Evolutionary conservation across 2,329 filamentous ascomycete species (phyloP), one percentile per base, ranked within the genome.

Genomic region (Chaetomium globosum): DNA sequence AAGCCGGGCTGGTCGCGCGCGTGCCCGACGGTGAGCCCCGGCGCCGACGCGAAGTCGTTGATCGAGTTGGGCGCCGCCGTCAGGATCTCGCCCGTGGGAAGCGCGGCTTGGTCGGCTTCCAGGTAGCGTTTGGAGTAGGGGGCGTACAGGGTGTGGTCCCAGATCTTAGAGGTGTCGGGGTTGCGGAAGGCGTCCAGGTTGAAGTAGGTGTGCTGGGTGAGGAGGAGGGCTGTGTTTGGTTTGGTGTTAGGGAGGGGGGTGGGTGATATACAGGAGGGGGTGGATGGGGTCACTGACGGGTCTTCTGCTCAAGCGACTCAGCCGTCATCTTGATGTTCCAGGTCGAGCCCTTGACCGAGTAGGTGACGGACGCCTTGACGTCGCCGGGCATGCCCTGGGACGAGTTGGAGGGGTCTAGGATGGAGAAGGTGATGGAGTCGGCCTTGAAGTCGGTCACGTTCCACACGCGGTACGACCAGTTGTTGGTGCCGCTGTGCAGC

Each of bases 131-230:
- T 79, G 13, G 84, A 87, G 78, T 86, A 88, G 21, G 87, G 87
- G 70, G 88, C 77, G 74, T 85, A 77, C n/a, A 89, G 78, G 7
- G 83, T 87, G 77, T 89, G 83, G 75, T 88, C 85, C 74, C 86
- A 83, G 66, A 87, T 80, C 49, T 81, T 80, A 46, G 81, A 75
- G 3, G 83, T 83, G 33, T 80, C 77, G 1, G 85, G 82, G 73
- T 88, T 84, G 69, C 81, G 82, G 76, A 85, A 89, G 16, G 83
- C 87, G 70, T 89, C 87, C 28, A 89, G 80, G 75, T 89, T 89
- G 83, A 87, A 89, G 80, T 89, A 89, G 57, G 84, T 85, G 76
- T 89, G 87, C 52, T 87, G 86, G 36, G 83, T 87, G 51, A 89
- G 78, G 83, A 89, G 87, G 73, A 89, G 82, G 1, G 87, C 78